phyloP scores from a whole-genome alignment of 2,329 filamentous ascomycete genomes.

The Colletotrichum navitas region DNA sequence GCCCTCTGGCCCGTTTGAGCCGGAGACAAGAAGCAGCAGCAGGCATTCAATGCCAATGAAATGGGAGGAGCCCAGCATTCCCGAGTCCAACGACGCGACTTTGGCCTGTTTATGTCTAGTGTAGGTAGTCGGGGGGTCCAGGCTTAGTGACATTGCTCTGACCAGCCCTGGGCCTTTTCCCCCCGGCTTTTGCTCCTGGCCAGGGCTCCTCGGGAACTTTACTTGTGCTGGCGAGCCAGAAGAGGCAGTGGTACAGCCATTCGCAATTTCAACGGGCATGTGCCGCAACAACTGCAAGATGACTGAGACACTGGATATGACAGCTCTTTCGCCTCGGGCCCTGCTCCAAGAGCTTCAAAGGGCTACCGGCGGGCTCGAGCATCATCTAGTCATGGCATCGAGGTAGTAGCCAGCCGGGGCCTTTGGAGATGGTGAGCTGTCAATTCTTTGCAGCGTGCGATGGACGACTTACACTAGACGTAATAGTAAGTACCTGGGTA shows the following conservation, averaged over 20 bases:
- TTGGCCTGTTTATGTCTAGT: conserved; percentile 3
- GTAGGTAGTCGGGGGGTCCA: too few species aligned
- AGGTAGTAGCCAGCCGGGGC: not conserved
- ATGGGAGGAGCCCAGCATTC: conserved; percentile 26
- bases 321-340: not conserved
- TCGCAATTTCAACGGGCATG: conserved; percentile 39
- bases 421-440: not conserved
- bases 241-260: conserved; percentile 28
- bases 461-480: too few species aligned
- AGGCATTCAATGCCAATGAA: conserved; percentile 32
- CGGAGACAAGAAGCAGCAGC: not conserved
- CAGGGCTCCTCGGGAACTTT: conserved; percentile 27
- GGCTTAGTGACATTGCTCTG: too few species aligned
- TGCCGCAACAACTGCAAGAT: conserved; percentile 30
- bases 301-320: conserved; percentile 34
- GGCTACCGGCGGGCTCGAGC: not conserved
- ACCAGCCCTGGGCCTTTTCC: conserved; percentile 22
- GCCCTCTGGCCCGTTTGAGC: conserved; percentile 8
- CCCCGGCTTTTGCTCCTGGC: conserved; percentile 8
- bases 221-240: conserved; percentile 16
- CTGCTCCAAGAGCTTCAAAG: not conserved
- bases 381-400: not conserved
- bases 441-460: conserved; percentile 6
- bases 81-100: not conserved
- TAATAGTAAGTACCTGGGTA: not conserved